Base-by-base conservation (phyloP, 495 filamentous ascomycete species). In the Penicillium coprophilum region DNA sequence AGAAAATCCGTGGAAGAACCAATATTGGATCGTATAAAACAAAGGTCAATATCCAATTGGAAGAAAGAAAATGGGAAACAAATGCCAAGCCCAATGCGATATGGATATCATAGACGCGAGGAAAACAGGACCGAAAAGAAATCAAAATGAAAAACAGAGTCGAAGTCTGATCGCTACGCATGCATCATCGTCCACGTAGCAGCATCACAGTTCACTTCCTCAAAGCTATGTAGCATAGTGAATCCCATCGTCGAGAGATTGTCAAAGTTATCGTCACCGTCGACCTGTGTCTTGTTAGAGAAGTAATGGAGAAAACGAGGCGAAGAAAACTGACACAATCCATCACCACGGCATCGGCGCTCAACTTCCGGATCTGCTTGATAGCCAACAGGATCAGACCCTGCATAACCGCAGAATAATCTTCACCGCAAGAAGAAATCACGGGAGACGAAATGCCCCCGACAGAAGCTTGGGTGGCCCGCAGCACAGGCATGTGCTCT, bases 391-490 rank as follows among this genome's bases (percentile, higher is more conserved):
- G 71, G 11, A 91, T 87, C 56, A 96, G 72, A 0, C 90, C 90
- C 72, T 96, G 90, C 61, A 96, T 73, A 32, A 94, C 70, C 0
- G 79, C 85, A 12, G 86, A 85, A 51, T 85, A 85, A 61, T 91
- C 87, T 10, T 84, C 82, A 1, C 84, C 82, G 15, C 80, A 81
- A 1, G 85, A 82, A 23, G 87, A 85, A 38, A 93, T 87, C 5
- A 94, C 82, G 0, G 90, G 90, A 9, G 88, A 89, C 7, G 92
- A 86, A 49, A 96, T 89, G 21, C 90, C 92, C 17, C 89, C 90
- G 5, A 73, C 71, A 6, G 73, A 66, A 13, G 80, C 68, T 45
- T 77, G 77, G 2, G 71, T 68, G n/a, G 64, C 52, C 43, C 71
- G 73, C 59, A 95, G 74, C 0, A 82, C 76, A 2, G 91, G 90